Conservation (phyloP, 257 asterid species). For the Solanum verrucosum region DNA sequence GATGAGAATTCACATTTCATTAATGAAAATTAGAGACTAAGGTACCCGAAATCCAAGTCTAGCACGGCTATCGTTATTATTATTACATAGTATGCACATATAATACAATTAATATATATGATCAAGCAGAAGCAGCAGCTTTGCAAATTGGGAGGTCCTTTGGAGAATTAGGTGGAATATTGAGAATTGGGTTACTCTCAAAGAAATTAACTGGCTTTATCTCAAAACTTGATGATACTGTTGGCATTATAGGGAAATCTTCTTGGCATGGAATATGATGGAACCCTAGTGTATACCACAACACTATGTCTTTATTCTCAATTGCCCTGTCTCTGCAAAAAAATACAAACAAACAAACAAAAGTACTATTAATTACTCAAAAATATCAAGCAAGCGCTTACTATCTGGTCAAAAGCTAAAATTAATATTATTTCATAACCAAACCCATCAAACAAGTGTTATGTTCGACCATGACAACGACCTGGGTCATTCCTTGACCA, state of each 20-base stretch:
- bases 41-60: background rate
- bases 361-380: no score
- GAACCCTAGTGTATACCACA: constrained; percentile 94
- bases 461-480: no score
- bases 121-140: constrained; percentile 64
- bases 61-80: background rate
- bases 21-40: background rate
- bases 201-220: constrained; percentile 94
- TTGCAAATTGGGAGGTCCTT: constrained; percentile 74
- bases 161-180: constrained; percentile 52
- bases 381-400: no score
- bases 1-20: background rate
- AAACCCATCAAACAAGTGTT: no score
- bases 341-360: no score
- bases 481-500: no score
- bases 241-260: constrained; percentile 92
- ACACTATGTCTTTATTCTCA: constrained; percentile 79
- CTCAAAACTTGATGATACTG: constrained; percentile 81
- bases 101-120: background rate
- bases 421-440: no score
- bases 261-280: constrained; percentile 99
- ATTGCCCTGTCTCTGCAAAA: constrained; percentile 30
- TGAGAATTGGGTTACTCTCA: constrained; percentile 74
- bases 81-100: background rate
- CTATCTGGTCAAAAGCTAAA: no score